Percentiles rank a stretch among this genome's conserved stretches.
Conservation (phyloP, 139 green algal genomes). For the Chlorella vulgaris region DNA sequence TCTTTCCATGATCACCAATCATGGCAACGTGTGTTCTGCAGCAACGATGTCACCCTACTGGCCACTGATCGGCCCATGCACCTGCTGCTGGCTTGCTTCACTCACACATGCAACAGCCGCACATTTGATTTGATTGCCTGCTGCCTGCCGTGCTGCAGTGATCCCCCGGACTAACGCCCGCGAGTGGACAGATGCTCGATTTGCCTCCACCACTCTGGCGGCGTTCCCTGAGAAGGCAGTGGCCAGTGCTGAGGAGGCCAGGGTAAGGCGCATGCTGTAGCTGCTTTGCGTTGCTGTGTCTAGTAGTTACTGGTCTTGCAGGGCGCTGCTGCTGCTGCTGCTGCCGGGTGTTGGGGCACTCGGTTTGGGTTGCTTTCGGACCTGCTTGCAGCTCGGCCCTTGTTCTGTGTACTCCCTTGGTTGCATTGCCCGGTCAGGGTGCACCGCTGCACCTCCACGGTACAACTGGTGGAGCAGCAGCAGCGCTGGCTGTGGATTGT, state of each 20-base stretch:
- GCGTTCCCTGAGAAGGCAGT: constrained; percentile 71
- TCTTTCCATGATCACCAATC: not conserved
- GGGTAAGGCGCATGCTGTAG: constrained; percentile 41
- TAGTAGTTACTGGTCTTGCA: not conserved
- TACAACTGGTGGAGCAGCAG: not conserved
- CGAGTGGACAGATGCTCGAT: constrained; percentile 63
- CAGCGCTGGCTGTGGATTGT: not conserved
- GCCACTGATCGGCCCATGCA: too few species aligned
- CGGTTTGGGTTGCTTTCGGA: too few species aligned
- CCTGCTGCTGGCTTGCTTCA: not conserved
- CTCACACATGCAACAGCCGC: too few species aligned
- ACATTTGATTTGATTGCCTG: not conserved
- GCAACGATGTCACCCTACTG: too few species aligned
- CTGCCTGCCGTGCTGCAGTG: not conserved
- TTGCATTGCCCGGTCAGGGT: too few species aligned
- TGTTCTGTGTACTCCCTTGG: too few species aligned
- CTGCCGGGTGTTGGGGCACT: too few species aligned
- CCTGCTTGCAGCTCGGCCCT: too few species aligned
- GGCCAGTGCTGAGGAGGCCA: constrained; percentile 70
- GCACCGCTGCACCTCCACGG: too few species aligned
- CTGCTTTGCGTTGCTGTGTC: not conserved
- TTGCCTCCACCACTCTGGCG: constrained; percentile 54
- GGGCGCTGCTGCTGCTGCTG: not conserved
- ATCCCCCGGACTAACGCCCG: not conserved
- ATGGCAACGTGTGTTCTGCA: too few species aligned